Percentiles rank a stretch among this genome's conserved stretches.
Evolutionary conservation across 192 early-diverging fungal species (phyloP).

Genomic region (Gamsiella multidivaricata): DNA sequence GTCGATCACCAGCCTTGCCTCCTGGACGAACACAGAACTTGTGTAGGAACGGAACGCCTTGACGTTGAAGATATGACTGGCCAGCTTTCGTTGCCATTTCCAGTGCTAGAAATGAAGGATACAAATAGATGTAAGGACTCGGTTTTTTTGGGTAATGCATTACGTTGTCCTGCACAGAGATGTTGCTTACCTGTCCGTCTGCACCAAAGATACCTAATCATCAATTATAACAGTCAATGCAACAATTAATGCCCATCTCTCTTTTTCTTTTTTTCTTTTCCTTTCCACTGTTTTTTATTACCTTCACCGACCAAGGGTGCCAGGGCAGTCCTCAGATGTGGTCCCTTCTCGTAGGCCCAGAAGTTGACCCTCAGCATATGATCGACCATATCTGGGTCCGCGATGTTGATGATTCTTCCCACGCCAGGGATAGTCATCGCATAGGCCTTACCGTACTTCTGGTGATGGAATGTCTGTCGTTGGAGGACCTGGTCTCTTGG

Average conservation of each 20-base stretch:
- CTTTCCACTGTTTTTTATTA: background rate
- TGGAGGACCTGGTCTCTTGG: constrained; percentile 28
- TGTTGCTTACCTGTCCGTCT: constrained; percentile 31
- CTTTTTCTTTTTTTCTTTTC: constrained; percentile 2
- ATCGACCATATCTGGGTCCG: constrained; percentile 34
- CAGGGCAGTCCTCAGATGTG: constrained; percentile 12
- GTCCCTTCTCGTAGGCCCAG: constrained; percentile 53
- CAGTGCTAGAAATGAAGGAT: constrained; percentile 28
- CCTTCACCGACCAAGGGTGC: constrained; percentile 43
- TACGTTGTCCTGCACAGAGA: background rate
- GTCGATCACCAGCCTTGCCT: constrained; percentile 34
- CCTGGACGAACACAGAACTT: constrained; percentile 26
- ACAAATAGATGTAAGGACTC: too few species aligned
- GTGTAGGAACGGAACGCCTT: constrained; percentile 56
- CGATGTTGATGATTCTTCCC: constrained; percentile 31
- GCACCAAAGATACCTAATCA: constrained; percentile 52
- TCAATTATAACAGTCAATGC: background rate
- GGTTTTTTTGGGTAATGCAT: background rate
- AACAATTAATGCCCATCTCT: background rate
- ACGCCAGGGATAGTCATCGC: constrained; percentile 34
- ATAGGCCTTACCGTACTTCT: constrained; percentile 31
- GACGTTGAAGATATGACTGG: constrained; percentile 56
- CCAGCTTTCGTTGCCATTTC: constrained; percentile 56
- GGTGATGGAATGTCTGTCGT: constrained; percentile 26
- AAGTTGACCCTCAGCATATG: constrained; percentile 47